Conservation (phyloP, 805 yeast species). For the Myxozyma geophila region DNA sequence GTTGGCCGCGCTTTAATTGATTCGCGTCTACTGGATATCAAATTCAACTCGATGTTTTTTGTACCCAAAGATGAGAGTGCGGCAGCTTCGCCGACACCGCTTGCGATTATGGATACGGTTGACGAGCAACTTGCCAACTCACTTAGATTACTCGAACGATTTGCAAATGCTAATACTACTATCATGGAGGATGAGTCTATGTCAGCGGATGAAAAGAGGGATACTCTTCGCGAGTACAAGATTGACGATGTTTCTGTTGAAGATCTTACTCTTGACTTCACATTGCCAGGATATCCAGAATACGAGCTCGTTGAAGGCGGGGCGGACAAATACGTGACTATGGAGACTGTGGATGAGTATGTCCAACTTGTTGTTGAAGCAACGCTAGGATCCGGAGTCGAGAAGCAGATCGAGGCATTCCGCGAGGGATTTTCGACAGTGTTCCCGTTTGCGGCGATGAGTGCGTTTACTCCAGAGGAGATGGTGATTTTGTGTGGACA, state of each 20-base stretch:
- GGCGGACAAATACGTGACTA: slow-evolving; percentile 52
- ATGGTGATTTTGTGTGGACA: slow-evolving; percentile 73
- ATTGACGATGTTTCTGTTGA: slow-evolving; percentile 52
- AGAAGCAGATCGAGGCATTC: slow-evolving; percentile 67
- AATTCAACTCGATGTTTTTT: slow-evolving; percentile 74
- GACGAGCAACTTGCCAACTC: slow-evolving; percentile 67
- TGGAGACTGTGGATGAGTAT: slow-evolving; percentile 62
- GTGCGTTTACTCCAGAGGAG: slow-evolving; percentile 76
- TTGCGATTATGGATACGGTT: slow-evolving; percentile 53
- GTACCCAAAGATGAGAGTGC: slow-evolving; percentile 44
- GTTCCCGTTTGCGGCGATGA: slow-evolving; percentile 74
- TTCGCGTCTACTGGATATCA: slow-evolving; percentile 83
- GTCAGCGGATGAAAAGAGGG: slow-evolving; percentile 16
- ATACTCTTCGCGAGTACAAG: slow-evolving; percentile 19
- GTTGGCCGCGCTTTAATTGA: slow-evolving; percentile 86
- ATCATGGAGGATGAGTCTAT: slow-evolving; percentile 27
- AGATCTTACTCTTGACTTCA: slow-evolving; percentile 65
- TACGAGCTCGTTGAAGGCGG: slow-evolving; percentile 67
- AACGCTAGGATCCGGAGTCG: slow-evolving; percentile 66
- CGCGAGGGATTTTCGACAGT: slow-evolving; percentile 80
- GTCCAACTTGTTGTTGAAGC: slow-evolving; percentile 61
- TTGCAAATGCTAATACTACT: slow-evolving; percentile 44
- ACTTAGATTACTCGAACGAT: slow-evolving; percentile 54
- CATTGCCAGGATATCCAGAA: slow-evolving; percentile 75
- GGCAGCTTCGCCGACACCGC: slow-evolving; percentile 32